Conservation (phyloP, 164 flowering plant genomes). For the Cinnamomum chago region DNA sequence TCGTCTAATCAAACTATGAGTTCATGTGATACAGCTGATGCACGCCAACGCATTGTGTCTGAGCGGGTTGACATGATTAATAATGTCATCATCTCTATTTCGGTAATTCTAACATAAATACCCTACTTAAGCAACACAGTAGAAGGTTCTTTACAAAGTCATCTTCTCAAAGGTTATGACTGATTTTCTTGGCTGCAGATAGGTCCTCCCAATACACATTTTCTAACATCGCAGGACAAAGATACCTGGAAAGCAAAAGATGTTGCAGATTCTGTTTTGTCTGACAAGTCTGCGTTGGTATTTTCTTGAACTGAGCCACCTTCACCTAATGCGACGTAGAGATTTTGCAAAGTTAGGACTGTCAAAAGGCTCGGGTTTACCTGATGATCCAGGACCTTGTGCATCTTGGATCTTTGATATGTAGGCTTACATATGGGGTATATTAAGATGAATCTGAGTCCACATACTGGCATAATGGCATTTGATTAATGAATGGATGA, state of each 20-base stretch:
- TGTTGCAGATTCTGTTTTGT: constrained; percentile 90
- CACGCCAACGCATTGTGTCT: constrained; percentile 92
- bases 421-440: background rate
- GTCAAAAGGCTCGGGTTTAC: background rate
- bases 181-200: constrained; percentile 51
- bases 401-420: background rate
- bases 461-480: background rate
- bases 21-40: constrained; percentile 64
- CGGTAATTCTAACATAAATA: constrained; percentile 47
- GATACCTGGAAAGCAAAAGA: constrained; percentile 81
- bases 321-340: background rate
- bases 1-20: background rate
- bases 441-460: background rate
- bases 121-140: background rate
- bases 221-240: constrained; percentile 72
- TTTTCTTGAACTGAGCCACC: background rate
- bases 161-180: constrained; percentile 14
- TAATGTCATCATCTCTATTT: constrained; percentile 81
- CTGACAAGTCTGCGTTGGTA: constrained; percentile 74
- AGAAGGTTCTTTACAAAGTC: background rate
- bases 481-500: background rate
- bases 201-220: constrained; percentile 79
- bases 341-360: background rate
- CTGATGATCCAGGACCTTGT: background rate
- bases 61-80: constrained; percentile 91